These are phyloP conservation scores for Meyerozyma sp. DNA, from an alignment of 1,139 yeast species.

Conservation along the genomic window DNA sequence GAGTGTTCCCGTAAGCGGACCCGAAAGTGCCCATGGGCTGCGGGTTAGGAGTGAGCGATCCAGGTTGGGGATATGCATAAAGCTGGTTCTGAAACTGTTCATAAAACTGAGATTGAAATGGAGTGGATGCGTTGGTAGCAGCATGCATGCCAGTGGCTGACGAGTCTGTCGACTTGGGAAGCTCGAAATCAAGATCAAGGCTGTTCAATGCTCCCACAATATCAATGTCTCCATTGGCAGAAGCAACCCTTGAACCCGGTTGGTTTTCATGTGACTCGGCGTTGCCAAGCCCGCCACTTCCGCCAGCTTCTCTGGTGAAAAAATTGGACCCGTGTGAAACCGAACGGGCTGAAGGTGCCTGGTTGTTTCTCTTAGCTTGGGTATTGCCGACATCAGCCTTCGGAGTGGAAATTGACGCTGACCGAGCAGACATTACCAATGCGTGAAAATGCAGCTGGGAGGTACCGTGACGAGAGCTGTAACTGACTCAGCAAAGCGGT, in stretches of 20 bases:
- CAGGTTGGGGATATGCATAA: slow-evolving; percentile 17
- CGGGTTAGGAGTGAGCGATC: slow-evolving; percentile 28
- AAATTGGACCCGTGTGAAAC: slow-evolving; percentile 22
- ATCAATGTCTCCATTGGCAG: slow-evolving; percentile 20
- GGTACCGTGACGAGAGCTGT: not conserved
- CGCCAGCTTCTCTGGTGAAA: slow-evolving; percentile 19
- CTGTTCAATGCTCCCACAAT: slow-evolving; percentile 40
- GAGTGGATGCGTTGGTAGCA: not conserved
- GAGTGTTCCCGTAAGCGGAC: slow-evolving; percentile 12
- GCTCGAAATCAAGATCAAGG: slow-evolving; percentile 28
- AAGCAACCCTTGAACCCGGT: slow-evolving; percentile 3
- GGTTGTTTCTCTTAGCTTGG: slow-evolving; percentile 3
- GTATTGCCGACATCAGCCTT: slow-evolving; percentile 9
- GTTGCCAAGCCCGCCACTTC: slow-evolving; percentile 10
- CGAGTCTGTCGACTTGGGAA: slow-evolving; percentile 3
- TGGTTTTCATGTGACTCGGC: slow-evolving; percentile 7
- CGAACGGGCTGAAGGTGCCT: slow-evolving; percentile 6
- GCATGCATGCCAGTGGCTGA: slow-evolving; percentile 2
- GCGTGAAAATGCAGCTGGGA: not conserved
- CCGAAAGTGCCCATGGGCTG: slow-evolving; percentile 17
- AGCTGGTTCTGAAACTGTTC: slow-evolving; percentile 13
- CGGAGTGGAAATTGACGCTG: slow-evolving; percentile 16
- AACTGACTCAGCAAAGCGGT: no score
- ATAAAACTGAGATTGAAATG: slow-evolving; percentile 6
- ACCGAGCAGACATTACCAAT: slow-evolving; percentile 5